Evolutionary conservation across 2,329 filamentous ascomycete species (phyloP), one percentile per base, ranked within the genome.

Genomic region (Claviceps fusiformis): DNA sequence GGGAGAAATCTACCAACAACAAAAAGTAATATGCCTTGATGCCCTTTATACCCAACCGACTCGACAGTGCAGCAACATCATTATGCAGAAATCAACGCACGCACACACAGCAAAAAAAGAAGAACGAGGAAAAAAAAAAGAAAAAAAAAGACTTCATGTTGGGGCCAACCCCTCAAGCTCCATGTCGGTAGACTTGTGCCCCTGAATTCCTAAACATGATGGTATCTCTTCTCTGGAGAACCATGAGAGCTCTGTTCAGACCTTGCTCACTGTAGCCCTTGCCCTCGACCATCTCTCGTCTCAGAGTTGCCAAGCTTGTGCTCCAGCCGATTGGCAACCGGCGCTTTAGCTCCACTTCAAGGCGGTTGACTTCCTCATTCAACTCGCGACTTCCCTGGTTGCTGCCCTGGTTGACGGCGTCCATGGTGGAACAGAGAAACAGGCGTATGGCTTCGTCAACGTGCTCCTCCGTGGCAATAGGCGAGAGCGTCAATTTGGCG

Each of bases 361-460:
- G 81, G 62, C 89, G 89, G 61, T 79, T 78, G 6, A 89, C 87
- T 68, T 97, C 93, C 52, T 95, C 89, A 70, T 95, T 92, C 55
- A 97, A 75, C 71, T 97, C 92, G 59, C 89, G 86, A 65, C 85
- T 90, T 43, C 88, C 89, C 62, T 87, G 82, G 59, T 85, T 87
- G 61, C 87, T 85, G 57, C 91, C 92, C 64, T 95, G 89, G 57
- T 89, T 92, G 55, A 97, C 90, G 8, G 93, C 93, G 65, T 98
- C 92, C 93, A 98, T 97, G 56, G 93, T 98, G 3, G 86, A 91
- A 60, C 91, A 93, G 35, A 98, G 75, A 83, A 98, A 98, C 17
- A 98, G 80, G 0, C 93, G 86, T 64, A 98, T 98, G 2, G 93
- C 93, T 73, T 98, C 93, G 65, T 98, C 92, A 53, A 98, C 93